A percentile compares a stretch with the other conserved stretches of the same genome.
phyloP scores from a whole-genome alignment of 164 flowering plant species.

The Annona squamosa region DNA sequence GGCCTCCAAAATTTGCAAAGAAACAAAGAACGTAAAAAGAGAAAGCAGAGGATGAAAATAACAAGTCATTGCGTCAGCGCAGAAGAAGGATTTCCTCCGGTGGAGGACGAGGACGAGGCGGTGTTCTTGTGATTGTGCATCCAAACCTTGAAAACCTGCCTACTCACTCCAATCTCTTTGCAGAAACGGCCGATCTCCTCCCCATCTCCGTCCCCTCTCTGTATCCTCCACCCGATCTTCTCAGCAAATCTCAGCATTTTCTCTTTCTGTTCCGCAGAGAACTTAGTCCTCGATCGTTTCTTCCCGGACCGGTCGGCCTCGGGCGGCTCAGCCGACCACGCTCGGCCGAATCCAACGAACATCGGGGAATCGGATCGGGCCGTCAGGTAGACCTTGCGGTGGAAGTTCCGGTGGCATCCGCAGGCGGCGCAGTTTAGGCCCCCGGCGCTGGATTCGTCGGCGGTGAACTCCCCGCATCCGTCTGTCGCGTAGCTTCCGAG shows the following conservation, averaged over 20 bases:
- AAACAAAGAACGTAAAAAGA: neutral
- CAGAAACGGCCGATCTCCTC: constrained; percentile 23
- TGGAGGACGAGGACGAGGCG: neutral
- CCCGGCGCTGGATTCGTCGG: constrained; percentile 1
- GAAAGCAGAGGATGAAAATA: neutral
- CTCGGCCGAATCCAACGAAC: neutral
- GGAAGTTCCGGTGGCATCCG: constrained; percentile 12
- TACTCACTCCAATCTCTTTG: constrained; percentile 18
- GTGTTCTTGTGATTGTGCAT: constrained; percentile 27
- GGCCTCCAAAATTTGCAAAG: neutral
- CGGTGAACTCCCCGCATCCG: constrained; percentile 12
- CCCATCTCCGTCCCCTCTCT: constrained; percentile 4
- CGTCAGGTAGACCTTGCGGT: constrained; percentile 4
- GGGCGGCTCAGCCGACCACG: neutral
- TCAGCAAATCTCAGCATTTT: constrained; percentile 9
- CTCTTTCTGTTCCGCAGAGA: constrained; percentile 12
- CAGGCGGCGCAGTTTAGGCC: constrained; percentile 8
- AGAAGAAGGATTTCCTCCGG: constrained; percentile 5
- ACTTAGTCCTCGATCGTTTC: constrained; percentile 8
- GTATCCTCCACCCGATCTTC: constrained; percentile 15
- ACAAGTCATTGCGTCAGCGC: neutral
- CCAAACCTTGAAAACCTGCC: constrained; percentile 28
- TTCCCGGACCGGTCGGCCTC: neutral
- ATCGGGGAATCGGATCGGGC: neutral
- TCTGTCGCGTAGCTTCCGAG: constrained; percentile 20